These are phyloP conservation scores for Diaporthe nobilis DNA, from an alignment of 2,329 filamentous ascomycete species.

Conservation along the genomic window DNA sequence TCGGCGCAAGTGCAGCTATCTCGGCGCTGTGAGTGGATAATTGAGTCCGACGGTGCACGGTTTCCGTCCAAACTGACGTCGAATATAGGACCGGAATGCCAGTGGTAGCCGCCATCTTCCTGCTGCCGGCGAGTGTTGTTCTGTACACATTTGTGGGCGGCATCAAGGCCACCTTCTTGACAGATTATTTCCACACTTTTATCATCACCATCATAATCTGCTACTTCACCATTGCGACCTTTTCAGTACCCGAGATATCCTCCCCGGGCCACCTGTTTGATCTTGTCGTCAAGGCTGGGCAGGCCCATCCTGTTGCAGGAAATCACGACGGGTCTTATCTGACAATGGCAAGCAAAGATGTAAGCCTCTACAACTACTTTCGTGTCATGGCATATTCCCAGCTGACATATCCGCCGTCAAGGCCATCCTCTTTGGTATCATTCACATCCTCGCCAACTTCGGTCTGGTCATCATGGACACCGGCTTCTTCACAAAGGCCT, in stretches of 20 bases:
- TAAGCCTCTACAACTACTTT: slow-evolving; percentile 40
- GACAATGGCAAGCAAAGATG: slow-evolving; percentile 68
- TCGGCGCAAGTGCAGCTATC: slow-evolving; percentile 60
- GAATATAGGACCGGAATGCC: slow-evolving; percentile 36
- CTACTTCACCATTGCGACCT: slow-evolving; percentile 60
- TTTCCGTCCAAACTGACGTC: background rate
- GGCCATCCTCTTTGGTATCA: slow-evolving; percentile 65
- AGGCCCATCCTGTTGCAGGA: slow-evolving; percentile 61
- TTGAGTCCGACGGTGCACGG: background rate
- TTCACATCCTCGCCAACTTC: slow-evolving; percentile 64
- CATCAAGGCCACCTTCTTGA: slow-evolving; percentile 60
- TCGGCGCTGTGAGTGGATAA: slow-evolving; percentile 46
- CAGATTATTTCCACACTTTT: slow-evolving; percentile 68
- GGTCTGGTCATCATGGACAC: slow-evolving; percentile 69
- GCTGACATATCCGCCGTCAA: no score
- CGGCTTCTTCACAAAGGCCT: slow-evolving; percentile 67
- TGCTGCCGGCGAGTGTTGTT: slow-evolving; percentile 56
- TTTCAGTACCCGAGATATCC: slow-evolving; percentile 57
- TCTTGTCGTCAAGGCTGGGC: slow-evolving; percentile 60
- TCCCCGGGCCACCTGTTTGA: slow-evolving; percentile 65
- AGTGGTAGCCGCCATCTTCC: slow-evolving; percentile 60
- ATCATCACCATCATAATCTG: slow-evolving; percentile 67
- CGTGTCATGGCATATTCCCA: no score
- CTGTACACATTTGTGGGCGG: slow-evolving; percentile 57
- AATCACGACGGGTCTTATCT: slow-evolving; percentile 68